These are phyloP conservation scores for Penicillium sp. DNA, from an alignment of 2,329 filamentous ascomycete genomes.

Conservation along the genomic window DNA sequence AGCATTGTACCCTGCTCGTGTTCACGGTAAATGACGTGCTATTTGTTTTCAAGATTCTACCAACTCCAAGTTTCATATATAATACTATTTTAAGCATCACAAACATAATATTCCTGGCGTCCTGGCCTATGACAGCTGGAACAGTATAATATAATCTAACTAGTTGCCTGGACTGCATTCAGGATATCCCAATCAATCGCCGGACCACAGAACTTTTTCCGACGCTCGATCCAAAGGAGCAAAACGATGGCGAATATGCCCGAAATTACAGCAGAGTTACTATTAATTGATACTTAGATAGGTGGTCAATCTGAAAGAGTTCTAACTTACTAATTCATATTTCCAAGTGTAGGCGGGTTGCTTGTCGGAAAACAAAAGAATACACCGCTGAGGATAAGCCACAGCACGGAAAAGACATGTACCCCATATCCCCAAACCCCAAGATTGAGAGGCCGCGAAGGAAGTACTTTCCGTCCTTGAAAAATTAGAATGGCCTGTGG, in stretches of 20 bases:
- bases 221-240: constrained; percentile 13
- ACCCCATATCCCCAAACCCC: background rate
- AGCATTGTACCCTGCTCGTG: too few species aligned
- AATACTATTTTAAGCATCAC: too few species aligned
- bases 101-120: too few species aligned
- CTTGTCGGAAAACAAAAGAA: background rate
- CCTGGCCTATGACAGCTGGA: too few species aligned
- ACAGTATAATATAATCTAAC: too few species aligned
- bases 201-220: constrained; percentile 16
- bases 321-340: background rate
- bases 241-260: constrained; percentile 13
- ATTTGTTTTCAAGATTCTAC: too few species aligned
- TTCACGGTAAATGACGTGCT: too few species aligned
- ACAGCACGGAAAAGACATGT: background rate
- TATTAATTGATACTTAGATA: background rate
- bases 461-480: constrained; percentile 4
- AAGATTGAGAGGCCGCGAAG: background rate
- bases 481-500: constrained; percentile 29
- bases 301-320: background rate
- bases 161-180: constrained; percentile 1
- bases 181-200: constrained; percentile 18
- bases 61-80: too few species aligned
- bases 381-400: background rate
- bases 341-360: background rate
- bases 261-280: background rate